Percentiles rank a stretch among this genome's conserved stretches.
Evolutionary conservation across 2,329 filamentous ascomycete species (phyloP).

Genomic region (Penicillium sp.): DNA sequence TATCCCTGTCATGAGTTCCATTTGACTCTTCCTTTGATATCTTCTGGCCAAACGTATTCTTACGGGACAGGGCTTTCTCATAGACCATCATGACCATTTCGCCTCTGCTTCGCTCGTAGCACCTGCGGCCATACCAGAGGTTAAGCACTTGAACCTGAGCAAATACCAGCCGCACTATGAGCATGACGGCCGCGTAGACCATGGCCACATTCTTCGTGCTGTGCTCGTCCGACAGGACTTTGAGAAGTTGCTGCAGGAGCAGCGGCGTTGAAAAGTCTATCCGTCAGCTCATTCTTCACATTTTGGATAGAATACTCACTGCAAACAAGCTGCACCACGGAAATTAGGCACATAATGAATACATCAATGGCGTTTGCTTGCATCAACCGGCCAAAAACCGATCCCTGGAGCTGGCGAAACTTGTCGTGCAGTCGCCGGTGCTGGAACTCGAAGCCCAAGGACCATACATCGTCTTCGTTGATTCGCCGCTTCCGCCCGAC

Average conservation of each 20-base stretch:
- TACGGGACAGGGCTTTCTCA: constrained; percentile 69
- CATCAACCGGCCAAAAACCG: constrained; percentile 65
- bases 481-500: constrained; percentile 63
- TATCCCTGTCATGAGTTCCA: constrained; percentile 14
- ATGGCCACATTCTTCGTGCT: constrained; percentile 55
- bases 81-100: constrained; percentile 84
- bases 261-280: constrained; percentile 59
- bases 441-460: constrained; percentile 74
- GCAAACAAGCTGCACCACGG: constrained; percentile 58
- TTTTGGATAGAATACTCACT: constrained; percentile 32
- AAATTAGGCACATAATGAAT: constrained; percentile 61
- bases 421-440: constrained; percentile 69
- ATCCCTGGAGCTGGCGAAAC: constrained; percentile 70
- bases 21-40: constrained; percentile 24
- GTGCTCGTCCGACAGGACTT: constrained; percentile 57
- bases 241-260: constrained; percentile 67
- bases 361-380: constrained; percentile 77
- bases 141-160: constrained; percentile 65
- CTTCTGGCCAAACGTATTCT: constrained; percentile 47
- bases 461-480: constrained; percentile 77
- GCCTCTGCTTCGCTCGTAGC: constrained; percentile 78
- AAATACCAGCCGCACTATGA: constrained; percentile 58
- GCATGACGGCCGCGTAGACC: constrained; percentile 61
- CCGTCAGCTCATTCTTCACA: constrained; percentile 15
- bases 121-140: constrained; percentile 78